These are phyloP conservation scores for Triglochin maritima DNA, from an alignment of 106 monocot genomes.

Conservation along the genomic window DNA sequence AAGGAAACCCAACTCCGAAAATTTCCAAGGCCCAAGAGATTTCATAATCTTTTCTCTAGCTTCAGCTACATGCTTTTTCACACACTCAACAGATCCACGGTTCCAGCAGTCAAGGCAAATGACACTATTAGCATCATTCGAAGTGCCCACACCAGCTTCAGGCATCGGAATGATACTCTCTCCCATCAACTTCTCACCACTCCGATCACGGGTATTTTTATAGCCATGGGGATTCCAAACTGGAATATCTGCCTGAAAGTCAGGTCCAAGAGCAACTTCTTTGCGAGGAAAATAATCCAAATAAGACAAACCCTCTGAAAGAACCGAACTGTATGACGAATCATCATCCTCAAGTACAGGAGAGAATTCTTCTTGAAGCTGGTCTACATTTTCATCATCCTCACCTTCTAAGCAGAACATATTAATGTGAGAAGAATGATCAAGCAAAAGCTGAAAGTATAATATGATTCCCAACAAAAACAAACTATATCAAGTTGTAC, in stretches of 20 bases:
- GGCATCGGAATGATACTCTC: constrained; percentile 35
- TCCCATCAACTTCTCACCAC: constrained; percentile 28
- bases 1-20: constrained; percentile 50
- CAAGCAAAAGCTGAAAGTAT: background rate
- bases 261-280: constrained; percentile 43
- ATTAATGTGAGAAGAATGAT: background rate
- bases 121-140: background rate
- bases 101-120: constrained; percentile 41
- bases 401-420: background rate
- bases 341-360: background rate
- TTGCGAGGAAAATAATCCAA: constrained; percentile 30
- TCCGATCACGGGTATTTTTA: constrained; percentile 8
- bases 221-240: constrained; percentile 8
- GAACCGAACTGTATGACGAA: constrained; percentile 1
- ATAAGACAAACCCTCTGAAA: constrained; percentile 16
- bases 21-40: constrained; percentile 37
- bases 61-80: constrained; percentile 53
- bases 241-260: constrained; percentile 57
- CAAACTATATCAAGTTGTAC: background rate
- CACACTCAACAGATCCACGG: constrained; percentile 55
- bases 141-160: constrained; percentile 5
- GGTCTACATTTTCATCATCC: background rate
- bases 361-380: background rate
- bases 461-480: background rate
- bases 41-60: constrained; percentile 36